These are phyloP conservation scores for Fimicolochytrium jonesii DNA, from an alignment of 192 early-diverging fungal genomes.

Conservation along the genomic window DNA sequence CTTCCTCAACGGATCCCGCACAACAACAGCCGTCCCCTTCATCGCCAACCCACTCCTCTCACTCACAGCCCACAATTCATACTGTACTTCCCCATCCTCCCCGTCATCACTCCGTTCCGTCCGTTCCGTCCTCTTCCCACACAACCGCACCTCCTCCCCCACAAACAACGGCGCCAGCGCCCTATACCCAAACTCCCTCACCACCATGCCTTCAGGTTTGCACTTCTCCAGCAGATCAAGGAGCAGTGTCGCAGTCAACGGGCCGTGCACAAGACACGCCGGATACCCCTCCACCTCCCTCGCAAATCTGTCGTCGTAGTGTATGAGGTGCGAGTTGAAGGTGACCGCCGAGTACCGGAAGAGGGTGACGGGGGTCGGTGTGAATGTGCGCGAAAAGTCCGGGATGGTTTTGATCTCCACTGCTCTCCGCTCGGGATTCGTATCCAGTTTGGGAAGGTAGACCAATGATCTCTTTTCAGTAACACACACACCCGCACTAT, in stretches of 20 bases:
- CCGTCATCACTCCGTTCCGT: too few relatives aligned
- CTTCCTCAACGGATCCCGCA: too few relatives aligned
- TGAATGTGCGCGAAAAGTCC: constrained; percentile 55
- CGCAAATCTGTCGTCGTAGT: constrained; percentile 76
- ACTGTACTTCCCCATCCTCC: constrained; percentile 6
- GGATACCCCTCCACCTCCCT: constrained; percentile 63
- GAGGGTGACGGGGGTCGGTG: constrained; percentile 64
- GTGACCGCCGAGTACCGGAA: constrained; percentile 88
- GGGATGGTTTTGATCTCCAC: constrained; percentile 32
- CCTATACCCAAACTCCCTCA: constrained; percentile 66
- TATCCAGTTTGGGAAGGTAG: constrained; percentile 56
- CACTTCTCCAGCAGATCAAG: constrained; percentile 52
- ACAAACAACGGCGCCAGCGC: constrained; percentile 67
- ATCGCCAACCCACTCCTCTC: constrained; percentile 64
- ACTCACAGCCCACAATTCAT: constrained; percentile 71
- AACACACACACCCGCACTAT: constrained; percentile 56
- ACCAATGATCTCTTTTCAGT: constrained; percentile 65
- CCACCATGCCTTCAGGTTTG: constrained; percentile 38
- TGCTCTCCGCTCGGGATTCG: too few relatives aligned
- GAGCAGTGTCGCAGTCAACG: constrained; percentile 72
- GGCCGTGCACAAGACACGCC: constrained; percentile 71
- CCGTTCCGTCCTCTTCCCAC: constrained; percentile 42
- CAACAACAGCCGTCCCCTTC: constrained; percentile 55
- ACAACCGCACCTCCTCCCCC: constrained; percentile 50
- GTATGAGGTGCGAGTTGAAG: constrained; percentile 87